A percentile compares a stretch with the other conserved stretches of the same genome.
These are phyloP conservation scores for Calonectria multiphialidica DNA, from an alignment of 2,329 filamentous ascomycete genomes.

Conservation along the genomic window DNA sequence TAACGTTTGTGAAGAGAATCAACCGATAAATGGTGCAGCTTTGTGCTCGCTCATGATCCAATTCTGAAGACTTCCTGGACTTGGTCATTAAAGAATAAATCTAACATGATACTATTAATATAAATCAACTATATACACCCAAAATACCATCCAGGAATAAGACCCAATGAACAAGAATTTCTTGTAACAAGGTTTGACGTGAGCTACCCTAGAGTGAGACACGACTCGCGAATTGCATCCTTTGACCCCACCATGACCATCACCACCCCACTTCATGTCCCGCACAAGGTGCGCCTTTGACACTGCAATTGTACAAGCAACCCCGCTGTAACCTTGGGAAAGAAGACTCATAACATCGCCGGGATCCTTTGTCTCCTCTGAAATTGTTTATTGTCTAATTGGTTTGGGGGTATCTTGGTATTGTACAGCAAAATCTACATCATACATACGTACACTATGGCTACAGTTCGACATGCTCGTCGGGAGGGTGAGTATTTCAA, in stretches of 20 bases:
- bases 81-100: too few relatives aligned
- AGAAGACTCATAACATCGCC: neutral
- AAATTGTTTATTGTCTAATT: neutral
- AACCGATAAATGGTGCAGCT: too few relatives aligned
- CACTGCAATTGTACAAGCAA: conserved; percentile 9
- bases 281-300: conserved; percentile 18
- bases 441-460: conserved; percentile 34
- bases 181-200: neutral
- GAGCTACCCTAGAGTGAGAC: neutral
- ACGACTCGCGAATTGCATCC: neutral
- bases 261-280: conserved; percentile 13
- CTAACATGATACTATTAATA: too few relatives aligned
- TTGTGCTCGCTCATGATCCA: too few relatives aligned
- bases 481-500: conserved; percentile 34
- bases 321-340: conserved; percentile 1
- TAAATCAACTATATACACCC: too few relatives aligned
- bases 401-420: conserved; percentile 11
- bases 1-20: too few relatives aligned
- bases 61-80: too few relatives aligned
- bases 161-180: too few relatives aligned
- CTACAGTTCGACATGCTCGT: conserved; percentile 42
- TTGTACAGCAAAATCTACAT: neutral
- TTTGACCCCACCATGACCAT: neutral
- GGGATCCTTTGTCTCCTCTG: neutral
- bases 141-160: too few relatives aligned